phyloP scores from a whole-genome alignment of 305 asterid genomes.

The Plantago rigida region DNA sequence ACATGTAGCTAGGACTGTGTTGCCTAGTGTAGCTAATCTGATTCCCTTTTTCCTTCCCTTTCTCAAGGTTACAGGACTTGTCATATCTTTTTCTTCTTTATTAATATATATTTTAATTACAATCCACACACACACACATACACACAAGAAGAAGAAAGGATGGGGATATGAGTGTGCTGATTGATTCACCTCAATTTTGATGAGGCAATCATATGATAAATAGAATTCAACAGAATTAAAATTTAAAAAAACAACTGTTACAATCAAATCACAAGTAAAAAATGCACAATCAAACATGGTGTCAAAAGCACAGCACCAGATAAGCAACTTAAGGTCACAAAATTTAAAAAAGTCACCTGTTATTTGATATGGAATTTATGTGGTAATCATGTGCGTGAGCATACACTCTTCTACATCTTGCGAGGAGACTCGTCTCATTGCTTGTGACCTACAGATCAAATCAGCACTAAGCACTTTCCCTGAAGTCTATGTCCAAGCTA shows the following conservation, averaged over 20 bases:
- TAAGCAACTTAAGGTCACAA: not conserved
- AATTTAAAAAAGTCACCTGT: constrained; percentile 47
- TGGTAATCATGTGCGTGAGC: constrained; percentile 99
- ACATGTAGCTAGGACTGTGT: not conserved
- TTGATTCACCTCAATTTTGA: not conserved
- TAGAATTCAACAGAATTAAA: not conserved
- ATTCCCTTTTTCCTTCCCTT: not conserved
- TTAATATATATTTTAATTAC: too few species aligned
- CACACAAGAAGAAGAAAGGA: not conserved
- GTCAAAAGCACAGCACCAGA: not conserved
- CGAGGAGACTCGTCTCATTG: constrained; percentile 77
- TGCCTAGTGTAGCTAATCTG: not conserved
- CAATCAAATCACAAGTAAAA: not conserved
- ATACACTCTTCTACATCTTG: constrained; percentile 93
- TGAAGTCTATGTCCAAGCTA: constrained; percentile 12
- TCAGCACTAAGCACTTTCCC: constrained; percentile 21
- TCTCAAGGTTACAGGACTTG: not conserved
- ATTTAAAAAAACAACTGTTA: not conserved
- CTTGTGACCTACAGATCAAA: constrained; percentile 59
- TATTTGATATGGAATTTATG: constrained; percentile 89
- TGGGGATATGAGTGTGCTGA: not conserved
- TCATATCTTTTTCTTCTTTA: not conserved
- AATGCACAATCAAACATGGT: not conserved
- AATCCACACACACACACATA: not conserved
- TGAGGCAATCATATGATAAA: not conserved